Evolutionary conservation across 2,329 filamentous ascomycete species (phyloP), one percentile per base, ranked within the genome.

Genomic region (Conoideocrella luteorostrata): DNA sequence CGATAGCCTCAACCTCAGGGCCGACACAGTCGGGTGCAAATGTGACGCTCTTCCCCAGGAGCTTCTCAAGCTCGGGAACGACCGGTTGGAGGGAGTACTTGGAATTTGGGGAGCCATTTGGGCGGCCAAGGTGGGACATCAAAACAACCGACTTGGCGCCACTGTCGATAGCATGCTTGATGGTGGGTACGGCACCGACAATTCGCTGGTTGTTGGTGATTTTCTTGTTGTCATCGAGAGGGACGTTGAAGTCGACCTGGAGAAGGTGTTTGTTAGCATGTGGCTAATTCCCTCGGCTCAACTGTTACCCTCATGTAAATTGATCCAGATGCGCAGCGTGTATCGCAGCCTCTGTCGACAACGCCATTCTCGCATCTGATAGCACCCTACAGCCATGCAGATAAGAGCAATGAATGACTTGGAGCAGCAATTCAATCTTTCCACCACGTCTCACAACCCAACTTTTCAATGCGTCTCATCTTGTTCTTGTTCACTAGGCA

Each of bases 211-310:
- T 88, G 81, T 98, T 98, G 68, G 93, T 97, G 68, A 98, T 81
- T 45, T 94, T 90, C 75, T 89, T 94, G 65, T 93, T 77, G 56
- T 75, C 80, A 65, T 98, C 89, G 62, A 98, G 88, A 52, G 93
- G 93, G 46, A 98, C 94, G 72, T 98, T 98, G 84, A 98, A 98
- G 80, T 98, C 93, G 68, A 98, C 91, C 90, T 95, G 43, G 26
- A 10, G 33, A 15, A 20, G 17, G 11, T 2, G 12, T n/a, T n/a
- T n/a, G n/a, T n/a, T n/a, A n/a, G n/a, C n/a, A n/a, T n/a, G n/a
- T n/a, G n/a, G n/a, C n/a, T n/a, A n/a, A n/a, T n/a, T n/a, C n/a
- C n/a, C n/a, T n/a, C n/a, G n/a, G n/a, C n/a, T n/a, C n/a, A n/a
- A n/a, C n/a, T n/a, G n/a, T n/a, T n/a, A n/a, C n/a, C n/a, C n/a